A percentile compares a stretch with the other conserved stretches of the same genome.
Evolutionary conservation across 2,329 filamentous ascomycete species (phyloP).

Genomic region (Cordyceps farinosa): DNA sequence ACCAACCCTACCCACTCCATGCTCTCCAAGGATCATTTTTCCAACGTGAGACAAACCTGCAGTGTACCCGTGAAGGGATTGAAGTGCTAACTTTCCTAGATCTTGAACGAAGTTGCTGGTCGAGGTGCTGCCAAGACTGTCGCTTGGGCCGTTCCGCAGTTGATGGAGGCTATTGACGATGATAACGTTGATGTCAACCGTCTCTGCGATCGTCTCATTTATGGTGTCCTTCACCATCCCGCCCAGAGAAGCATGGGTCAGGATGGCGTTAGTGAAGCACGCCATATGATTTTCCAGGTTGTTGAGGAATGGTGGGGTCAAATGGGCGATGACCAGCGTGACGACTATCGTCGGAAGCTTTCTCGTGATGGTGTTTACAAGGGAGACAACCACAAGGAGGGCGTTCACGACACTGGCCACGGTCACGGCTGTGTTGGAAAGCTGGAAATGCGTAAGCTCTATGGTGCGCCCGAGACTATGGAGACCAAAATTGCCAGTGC

Average conservation of each 20-base stretch:
- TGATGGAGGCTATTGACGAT: conserved; percentile 86
- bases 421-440: conserved; percentile 80
- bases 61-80: neutral
- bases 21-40: conserved; percentile 89
- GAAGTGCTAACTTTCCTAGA: conserved; percentile 31
- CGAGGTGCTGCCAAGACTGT: conserved; percentile 75
- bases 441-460: conserved; percentile 71
- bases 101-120: conserved; percentile 85
- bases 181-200: conserved; percentile 65
- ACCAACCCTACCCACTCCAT: conserved; percentile 86
- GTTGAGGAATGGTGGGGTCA: conserved; percentile 80
- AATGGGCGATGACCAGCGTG: conserved; percentile 58
- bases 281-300: conserved; percentile 71
- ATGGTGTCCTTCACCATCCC: conserved; percentile 84
- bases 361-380: conserved; percentile 72
- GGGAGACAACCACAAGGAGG: conserved; percentile 82
- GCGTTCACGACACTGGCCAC: conserved; percentile 77
- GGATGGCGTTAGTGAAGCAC: conserved; percentile 69
- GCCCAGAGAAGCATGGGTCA: conserved; percentile 68
- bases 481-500: conserved; percentile 56
- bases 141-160: conserved; percentile 81
- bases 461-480: conserved; percentile 44
- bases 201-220: conserved; percentile 71
- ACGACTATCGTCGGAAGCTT: conserved; percentile 69
- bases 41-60: conserved; percentile 55